Percentiles rank a stretch among this genome's conserved stretches.
Evolutionary conservation across 805 yeast species (phyloP).

Genomic region (Candida sanyiensis): DNA sequence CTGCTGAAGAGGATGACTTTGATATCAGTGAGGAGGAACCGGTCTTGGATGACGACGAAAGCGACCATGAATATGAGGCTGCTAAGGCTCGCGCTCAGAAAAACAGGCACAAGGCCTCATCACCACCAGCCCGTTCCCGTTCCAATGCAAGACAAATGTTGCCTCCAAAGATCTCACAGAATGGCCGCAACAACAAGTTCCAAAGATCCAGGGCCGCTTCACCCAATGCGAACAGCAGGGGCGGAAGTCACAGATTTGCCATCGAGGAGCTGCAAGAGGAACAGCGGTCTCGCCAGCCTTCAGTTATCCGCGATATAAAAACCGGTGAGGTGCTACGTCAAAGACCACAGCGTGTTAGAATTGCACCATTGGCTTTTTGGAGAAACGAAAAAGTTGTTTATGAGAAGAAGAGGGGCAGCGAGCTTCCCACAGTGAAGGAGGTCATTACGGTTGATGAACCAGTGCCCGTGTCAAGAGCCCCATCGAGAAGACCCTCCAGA

Average conservation of each 20-base stretch:
- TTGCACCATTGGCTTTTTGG: conserved; percentile 80
- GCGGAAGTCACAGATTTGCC: conserved; percentile 8
- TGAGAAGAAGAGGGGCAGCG: conserved; percentile 30
- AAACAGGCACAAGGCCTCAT: no score
- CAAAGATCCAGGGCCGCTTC: conserved; percentile 4
- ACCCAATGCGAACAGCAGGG: no score
- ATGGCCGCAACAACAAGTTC: conserved; percentile 8
- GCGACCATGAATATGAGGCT: no score
- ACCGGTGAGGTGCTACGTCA: no score
- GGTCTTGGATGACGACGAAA: no score
- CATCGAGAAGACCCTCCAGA: conserved; percentile 16
- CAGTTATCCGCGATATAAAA: no score
- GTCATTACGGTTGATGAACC: conserved; percentile 40
- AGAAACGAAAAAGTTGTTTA: conserved; percentile 72
- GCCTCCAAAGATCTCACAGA: conserved; percentile 1
- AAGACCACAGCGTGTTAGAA: conserved; percentile 58
- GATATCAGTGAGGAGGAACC: neutral
- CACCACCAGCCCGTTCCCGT: neutral
- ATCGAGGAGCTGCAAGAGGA: conserved; percentile 5
- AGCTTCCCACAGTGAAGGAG: conserved; percentile 52
- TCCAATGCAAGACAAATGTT: neutral
- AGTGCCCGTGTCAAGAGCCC: conserved; percentile 9
- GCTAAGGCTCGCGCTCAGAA: no score
- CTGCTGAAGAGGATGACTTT: neutral
- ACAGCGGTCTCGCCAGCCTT: no score